Base-by-base conservation (phyloP, 306 rosid genomes). In the Neltuma alba region DNA sequence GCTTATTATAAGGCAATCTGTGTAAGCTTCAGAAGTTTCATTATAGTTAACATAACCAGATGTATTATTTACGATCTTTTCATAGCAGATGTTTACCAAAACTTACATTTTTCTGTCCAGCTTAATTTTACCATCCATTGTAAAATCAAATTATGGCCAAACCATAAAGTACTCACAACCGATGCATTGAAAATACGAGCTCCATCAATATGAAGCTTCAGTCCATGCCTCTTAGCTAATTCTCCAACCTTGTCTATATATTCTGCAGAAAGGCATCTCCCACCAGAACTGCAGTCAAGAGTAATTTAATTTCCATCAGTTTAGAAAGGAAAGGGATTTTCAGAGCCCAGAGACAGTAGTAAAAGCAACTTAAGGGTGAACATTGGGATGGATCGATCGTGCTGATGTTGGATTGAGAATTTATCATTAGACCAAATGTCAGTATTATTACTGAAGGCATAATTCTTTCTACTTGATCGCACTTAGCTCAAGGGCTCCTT, bases 161-260 rank as follows among this genome's bases (percentile, higher is more conserved):
- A 66, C 80, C 9, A 47, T 50, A 28, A 23, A 54, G 58, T 70
- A 84, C 99, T 86, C 80, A 92, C 97, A 85, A 84, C 84, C 12
- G 97, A 82, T 66, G 99, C 94, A 40, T 95, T 95, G 83, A 95
- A 95, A 83, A 95, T 89, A 10, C 98, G 97, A 47, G 99, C 99
- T 62, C 99, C 99, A 77, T 92, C 98, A 66, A 95, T 90, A 80
- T 92, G 99, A 91, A 95, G 98, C 87, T 90, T 90, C 83, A 92
- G 70, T 52, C 96, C 99, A 57, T 95, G 94, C 85, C 87, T 86
- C 91, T 86, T 89, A 48, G 99, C 97, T 70, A 95, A 40, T 71
- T 91, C 95, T 72, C 99, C 98, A 76, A 95, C 97, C 75, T 81
- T 84, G 85, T 95, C 94, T 15, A 87, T 91, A 73, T 95, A 95